A percentile compares a stretch with the other conserved stretches of the same genome.
phyloP scores from a whole-genome alignment of 768 basidiomycete genomes.

The Gloeopeniophorella convolvens region DNA sequence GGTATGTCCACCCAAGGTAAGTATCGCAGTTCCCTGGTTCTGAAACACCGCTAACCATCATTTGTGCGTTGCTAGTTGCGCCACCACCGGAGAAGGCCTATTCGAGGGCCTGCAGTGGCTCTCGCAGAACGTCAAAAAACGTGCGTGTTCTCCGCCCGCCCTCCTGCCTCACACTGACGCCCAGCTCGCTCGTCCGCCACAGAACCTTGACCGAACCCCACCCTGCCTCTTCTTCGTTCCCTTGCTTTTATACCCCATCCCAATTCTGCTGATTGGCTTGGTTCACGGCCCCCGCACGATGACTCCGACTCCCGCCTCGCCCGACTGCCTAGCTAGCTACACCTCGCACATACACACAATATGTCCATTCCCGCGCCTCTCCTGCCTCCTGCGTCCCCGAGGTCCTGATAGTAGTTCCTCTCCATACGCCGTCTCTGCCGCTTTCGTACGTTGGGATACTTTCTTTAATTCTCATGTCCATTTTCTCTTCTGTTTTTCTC shows the following conservation, averaged over 20 bases:
- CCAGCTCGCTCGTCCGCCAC: background rate
- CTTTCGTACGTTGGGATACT: conserved; percentile 4
- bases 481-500: conserved; percentile 6
- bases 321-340: no score
- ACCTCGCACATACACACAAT: conserved; percentile 10
- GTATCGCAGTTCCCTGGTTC: conserved; percentile 22
- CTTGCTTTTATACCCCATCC: conserved; percentile 22
- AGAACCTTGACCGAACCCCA: conserved; percentile 7
- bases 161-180: conserved; percentile 2
- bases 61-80: conserved; percentile 54
- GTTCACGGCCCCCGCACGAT: conserved; percentile 16
- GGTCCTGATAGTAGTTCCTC: no score
- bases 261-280: conserved; percentile 23
- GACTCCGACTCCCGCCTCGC: conserved; percentile 1
- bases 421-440: no score
- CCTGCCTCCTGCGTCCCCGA: background rate
- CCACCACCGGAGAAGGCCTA: conserved; percentile 92
- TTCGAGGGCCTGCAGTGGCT: conserved; percentile 98
- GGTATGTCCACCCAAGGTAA: conserved; percentile 99
- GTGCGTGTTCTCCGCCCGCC: conserved; percentile 26
- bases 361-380: conserved; percentile 13
- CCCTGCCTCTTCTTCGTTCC: conserved; percentile 17
- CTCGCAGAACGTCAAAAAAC: conserved; percentile 95
- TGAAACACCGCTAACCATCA: background rate
- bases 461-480: background rate